A percentile compares a stretch with the other conserved stretches of the same genome.
Evolutionary conservation across 176 grass and related monocot genomes (phyloP).

Genomic region (Triticum monococcum): DNA sequence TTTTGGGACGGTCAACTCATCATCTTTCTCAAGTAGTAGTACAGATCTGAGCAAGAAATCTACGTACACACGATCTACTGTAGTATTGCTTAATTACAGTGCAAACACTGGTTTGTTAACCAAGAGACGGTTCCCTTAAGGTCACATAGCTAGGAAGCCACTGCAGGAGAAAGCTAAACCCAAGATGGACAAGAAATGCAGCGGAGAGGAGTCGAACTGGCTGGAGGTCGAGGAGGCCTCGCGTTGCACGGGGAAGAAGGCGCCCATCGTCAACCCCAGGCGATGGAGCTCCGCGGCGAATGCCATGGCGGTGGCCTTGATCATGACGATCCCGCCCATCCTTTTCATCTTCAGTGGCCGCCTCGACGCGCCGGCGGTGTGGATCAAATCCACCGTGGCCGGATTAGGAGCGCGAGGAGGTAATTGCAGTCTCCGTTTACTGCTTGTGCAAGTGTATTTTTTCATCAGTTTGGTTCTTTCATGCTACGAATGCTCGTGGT

Average conservation of each 20-base stretch:
- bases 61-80: background rate
- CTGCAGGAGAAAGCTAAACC: background rate
- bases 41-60: too few relatives aligned
- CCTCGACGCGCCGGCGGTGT: slow-evolving; percentile 14
- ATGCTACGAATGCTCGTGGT: background rate
- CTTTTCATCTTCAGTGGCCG: slow-evolving; percentile 12
- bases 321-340: slow-evolving; percentile 24
- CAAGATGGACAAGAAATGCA: background rate
- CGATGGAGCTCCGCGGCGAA: slow-evolving; percentile 24
- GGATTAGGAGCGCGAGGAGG: background rate
- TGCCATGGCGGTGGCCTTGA: slow-evolving; percentile 16
- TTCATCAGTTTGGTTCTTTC: background rate
- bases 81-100: too few relatives aligned
- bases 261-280: background rate
- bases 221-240: slow-evolving; percentile 11
- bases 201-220: background rate
- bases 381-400: background rate
- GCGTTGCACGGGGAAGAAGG: slow-evolving; percentile 24
- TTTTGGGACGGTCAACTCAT: too few relatives aligned
- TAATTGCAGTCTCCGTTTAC: background rate
- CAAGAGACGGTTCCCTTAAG: background rate
- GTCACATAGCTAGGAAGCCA: background rate
- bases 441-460: background rate
- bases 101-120: too few relatives aligned
- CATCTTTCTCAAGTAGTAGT: background rate